phyloP scores from a whole-genome alignment of 768 basidiomycete species.

The Trametes punicea region DNA sequence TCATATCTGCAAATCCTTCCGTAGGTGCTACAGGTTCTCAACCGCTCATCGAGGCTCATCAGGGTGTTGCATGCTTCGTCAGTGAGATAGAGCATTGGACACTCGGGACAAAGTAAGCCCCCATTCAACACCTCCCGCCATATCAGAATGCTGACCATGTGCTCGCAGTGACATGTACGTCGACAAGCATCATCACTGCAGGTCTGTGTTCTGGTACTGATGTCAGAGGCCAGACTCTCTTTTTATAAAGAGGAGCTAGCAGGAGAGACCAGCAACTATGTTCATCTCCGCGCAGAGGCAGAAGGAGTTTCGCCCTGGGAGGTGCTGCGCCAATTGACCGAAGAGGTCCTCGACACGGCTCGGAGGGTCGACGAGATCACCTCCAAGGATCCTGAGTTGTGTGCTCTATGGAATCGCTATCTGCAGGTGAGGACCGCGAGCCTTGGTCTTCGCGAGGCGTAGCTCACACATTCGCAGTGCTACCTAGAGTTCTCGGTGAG shows the following conservation, averaged over 20 bases:
- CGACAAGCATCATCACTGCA: background rate
- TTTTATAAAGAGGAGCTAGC: constrained; percentile 24
- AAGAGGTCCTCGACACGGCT: constrained; percentile 17
- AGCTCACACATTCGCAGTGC: background rate
- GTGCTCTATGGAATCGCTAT: constrained; percentile 10
- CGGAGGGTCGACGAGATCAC: constrained; percentile 4
- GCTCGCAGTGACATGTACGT: constrained; percentile 12
- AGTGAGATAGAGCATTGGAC: constrained; percentile 19
- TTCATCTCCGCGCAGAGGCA: constrained; percentile 17
- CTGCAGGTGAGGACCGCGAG: background rate
- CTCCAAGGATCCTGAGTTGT: background rate
- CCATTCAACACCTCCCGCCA: too few species aligned
- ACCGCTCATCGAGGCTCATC: background rate
- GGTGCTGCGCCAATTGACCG: constrained; percentile 10
- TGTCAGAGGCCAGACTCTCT: constrained; percentile 1
- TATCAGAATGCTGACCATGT: background rate
- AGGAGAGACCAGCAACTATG: constrained; percentile 20
- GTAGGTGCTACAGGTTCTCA: constrained; percentile 8
- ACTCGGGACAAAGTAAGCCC: constrained; percentile 13
- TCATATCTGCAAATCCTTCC: constrained; percentile 39
- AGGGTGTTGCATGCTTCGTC: background rate
- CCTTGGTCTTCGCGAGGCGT: too few species aligned
- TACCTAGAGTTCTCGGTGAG: constrained; percentile 14
- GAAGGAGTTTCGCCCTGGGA: constrained; percentile 5
- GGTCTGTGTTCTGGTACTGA: background rate